Conservation (phyloP, 2,329 filamentous ascomycete genomes). For the Cucurbitaria berberidis region DNA sequence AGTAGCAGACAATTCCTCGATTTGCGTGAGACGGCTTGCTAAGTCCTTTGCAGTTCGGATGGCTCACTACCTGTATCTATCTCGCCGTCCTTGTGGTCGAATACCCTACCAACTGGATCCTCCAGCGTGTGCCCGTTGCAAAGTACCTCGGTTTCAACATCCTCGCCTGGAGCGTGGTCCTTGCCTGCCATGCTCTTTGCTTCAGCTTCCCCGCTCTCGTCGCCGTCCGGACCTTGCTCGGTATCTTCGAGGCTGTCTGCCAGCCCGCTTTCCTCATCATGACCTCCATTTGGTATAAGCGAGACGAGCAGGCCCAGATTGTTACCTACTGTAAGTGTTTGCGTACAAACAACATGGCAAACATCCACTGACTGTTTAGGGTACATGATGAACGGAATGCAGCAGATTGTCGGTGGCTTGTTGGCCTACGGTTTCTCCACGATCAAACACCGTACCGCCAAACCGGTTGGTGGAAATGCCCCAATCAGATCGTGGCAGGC, state of each 20-base stretch:
- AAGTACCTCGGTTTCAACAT: conserved; percentile 71
- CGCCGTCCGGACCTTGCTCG: conserved; percentile 68
- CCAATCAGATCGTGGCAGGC: conserved; percentile 70
- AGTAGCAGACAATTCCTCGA: conserved; percentile 6
- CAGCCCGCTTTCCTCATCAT: conserved; percentile 72
- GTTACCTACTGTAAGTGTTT: conserved; percentile 63
- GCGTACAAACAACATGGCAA: background rate
- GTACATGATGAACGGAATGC: conserved; percentile 59
- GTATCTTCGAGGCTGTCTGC: conserved; percentile 73
- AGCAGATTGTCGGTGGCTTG: conserved; percentile 75
- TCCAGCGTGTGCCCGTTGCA: conserved; percentile 69
- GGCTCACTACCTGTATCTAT: conserved; percentile 78
- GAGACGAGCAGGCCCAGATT: conserved; percentile 69
- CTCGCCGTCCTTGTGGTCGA: conserved; percentile 73
- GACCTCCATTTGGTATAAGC: conserved; percentile 73
- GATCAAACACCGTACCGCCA: conserved; percentile 26
- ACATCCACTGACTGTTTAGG: conserved; percentile 5
- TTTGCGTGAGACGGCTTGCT: conserved; percentile 1
- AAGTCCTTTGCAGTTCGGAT: conserved; percentile 61
- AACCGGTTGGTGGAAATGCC: conserved; percentile 41
- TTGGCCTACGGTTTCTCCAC: conserved; percentile 60
- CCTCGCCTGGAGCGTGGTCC: conserved; percentile 65
- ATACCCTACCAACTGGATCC: conserved; percentile 72
- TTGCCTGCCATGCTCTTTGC: conserved; percentile 68
- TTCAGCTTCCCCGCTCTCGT: conserved; percentile 66